These are phyloP conservation scores for Aspergillus sclerotiicarbonarius DNA, from an alignment of 495 filamentous ascomycete genomes.

Conservation along the genomic window DNA sequence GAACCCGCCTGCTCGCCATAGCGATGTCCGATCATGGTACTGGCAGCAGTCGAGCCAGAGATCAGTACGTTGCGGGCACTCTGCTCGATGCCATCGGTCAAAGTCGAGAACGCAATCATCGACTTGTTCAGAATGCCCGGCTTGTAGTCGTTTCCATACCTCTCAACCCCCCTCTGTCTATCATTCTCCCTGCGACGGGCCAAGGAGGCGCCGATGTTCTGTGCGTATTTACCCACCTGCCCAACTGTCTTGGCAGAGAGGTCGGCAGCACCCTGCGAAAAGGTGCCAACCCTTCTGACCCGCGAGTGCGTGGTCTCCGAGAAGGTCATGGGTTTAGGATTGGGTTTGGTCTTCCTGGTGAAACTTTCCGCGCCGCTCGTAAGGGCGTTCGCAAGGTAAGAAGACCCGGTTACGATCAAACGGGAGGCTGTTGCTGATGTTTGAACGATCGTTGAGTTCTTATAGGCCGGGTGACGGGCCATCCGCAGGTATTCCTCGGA, in stretches of 20 bases:
- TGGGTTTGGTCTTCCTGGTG: constrained; percentile 73
- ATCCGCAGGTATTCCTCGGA: constrained; percentile 77
- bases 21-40: constrained; percentile 74
- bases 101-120: constrained; percentile 92
- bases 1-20: constrained; percentile 82
- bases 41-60: constrained; percentile 71
- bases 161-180: constrained; percentile 56
- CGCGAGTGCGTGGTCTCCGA: constrained; percentile 78
- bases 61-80: constrained; percentile 72
- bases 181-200: constrained; percentile 59
- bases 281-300: constrained; percentile 78
- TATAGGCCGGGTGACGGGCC: constrained; percentile 84
- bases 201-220: constrained; percentile 80
- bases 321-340: constrained; percentile 79
- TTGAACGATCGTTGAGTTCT: constrained; percentile 80
- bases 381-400: constrained; percentile 72
- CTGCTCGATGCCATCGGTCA: constrained; percentile 90
- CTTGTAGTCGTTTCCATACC: constrained; percentile 65
- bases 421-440: constrained; percentile 88
- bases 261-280: constrained; percentile 72
- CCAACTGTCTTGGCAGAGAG: constrained; percentile 85
- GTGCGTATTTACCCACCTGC: constrained; percentile 72
- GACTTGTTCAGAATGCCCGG: constrained; percentile 92
- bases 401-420: constrained; percentile 83
- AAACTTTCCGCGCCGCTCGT: constrained; percentile 75